Base-by-base conservation (phyloP, 352 stramenopile species). In the Phytophthora hibernalis region DNA sequence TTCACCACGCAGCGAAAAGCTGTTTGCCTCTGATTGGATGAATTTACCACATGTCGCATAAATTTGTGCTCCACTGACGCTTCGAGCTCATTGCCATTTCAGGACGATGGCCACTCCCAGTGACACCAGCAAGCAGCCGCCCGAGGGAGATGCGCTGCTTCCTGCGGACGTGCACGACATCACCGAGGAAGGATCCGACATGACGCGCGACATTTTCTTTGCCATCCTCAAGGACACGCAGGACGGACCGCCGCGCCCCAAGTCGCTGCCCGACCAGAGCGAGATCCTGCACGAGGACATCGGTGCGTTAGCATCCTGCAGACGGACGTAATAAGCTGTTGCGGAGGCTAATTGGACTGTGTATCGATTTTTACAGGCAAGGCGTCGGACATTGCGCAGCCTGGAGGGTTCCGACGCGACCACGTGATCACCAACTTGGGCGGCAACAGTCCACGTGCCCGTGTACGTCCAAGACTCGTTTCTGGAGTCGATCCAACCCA, bases 161-260 rank as follows among this genome's bases (percentile, higher is more conserved):
- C 74, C 72, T 20, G 67, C 66, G 2, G 75, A 84, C 50, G 66
- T 86, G 15, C 79, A 88, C 43, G 75, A 85, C 52, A 85, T 88
- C 24, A 44, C 62, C 1, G 79, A 83, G 51, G 80, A 89, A 64
- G 80, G 80, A 13, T 89, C 80, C 13, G 80, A 89, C 66, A 86
- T 89, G 77, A 88, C 79, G 63, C 77, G 79, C 56, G 79, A 88
- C 65, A 88, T 88, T 54, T 85, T 85, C 75, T 82, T 86, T 44
- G 77, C 79, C 61, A 83, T 88, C 60, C 66, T 88, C 58, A 80
- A 79, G 59, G 77, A 83, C 44, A 75, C 72, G 15, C 76, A 83
- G 42, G 70, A 85, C 42, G 75, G 77, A 3, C 58, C 64, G 26
- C 44, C 72, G n/a, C 70, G 66, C 49, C 60, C 72, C 28, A 79